These are phyloP conservation scores for Geotrichum candidum DNA, from an alignment of 1,139 yeast species.

Conservation along the genomic window DNA sequence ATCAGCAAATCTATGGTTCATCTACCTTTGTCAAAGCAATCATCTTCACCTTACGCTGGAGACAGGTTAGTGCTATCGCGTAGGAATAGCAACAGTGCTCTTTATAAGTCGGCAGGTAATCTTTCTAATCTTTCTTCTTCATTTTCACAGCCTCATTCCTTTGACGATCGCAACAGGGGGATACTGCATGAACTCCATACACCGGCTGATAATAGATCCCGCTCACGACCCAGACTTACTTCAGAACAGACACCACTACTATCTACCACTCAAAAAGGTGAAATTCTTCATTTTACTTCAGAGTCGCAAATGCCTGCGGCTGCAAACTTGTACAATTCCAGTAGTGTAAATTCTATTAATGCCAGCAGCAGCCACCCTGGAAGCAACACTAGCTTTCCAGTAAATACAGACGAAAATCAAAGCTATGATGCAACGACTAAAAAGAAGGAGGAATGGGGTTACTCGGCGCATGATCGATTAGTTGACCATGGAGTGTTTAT, in stretches of 20 bases:
- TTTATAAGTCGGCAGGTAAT: background rate
- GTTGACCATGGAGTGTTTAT: slow-evolving; percentile 15
- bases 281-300: background rate
- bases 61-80: background rate
- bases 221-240: background rate
- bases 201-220: slow-evolving; percentile 1
- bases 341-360: background rate
- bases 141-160: background rate
- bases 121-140: background rate
- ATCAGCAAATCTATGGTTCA: background rate
- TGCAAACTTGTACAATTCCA: background rate
- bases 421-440: background rate
- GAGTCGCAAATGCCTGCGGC: slow-evolving; percentile 7
- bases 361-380: background rate
- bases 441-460: background rate
- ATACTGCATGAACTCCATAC: background rate
- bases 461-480: slow-evolving; percentile 11
- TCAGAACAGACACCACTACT: slow-evolving; percentile 12
- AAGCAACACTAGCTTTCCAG: background rate
- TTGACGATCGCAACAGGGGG: background rate
- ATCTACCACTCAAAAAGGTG: background rate
- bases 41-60: background rate
- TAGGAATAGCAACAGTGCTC: background rate
- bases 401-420: background rate
- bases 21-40: background rate